Base-by-base conservation (phyloP, 331 rosid genomes). In the Prunus yedoensis region DNA sequence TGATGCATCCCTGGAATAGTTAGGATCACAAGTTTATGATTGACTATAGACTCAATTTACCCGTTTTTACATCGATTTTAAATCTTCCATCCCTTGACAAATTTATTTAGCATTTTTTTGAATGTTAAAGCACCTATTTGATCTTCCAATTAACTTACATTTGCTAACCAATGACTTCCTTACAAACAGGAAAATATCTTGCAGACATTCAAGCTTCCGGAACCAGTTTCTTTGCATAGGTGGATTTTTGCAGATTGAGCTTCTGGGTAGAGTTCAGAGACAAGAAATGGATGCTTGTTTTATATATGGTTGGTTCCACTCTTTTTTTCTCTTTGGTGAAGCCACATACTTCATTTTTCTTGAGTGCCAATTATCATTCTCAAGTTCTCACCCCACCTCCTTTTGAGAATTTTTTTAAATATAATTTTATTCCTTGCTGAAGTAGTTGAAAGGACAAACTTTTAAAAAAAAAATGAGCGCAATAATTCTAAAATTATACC, bases 171-270 rank as follows among this genome's bases (percentile, higher is more conserved):
- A 79, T 62, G 46, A 27, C 69, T 38, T 73, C 32, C 69, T 81
- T 25, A 13, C 73, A 77, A 79, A 74, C 93, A 94, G 99, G 87
- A 83, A 41, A 80, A 74, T 73, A 45, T 43, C 78, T 69, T 91
- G 77, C 97, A 91, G 84, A 89, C 73, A 69, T 94, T 91, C 82
- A 75, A 35, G 85, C 95, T 94, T 80, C 99, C 97, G 27, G 89
- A 94, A 86, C 96, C 97, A 70, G 90, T n/a, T 91, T 76, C 93
- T 94, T 54, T 94, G 96, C 84, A 71, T 94, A 77, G 99, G 99
- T 72, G 96, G 97, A 72, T 69, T 90, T 84, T 80, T 94, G 84
- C 99, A 89, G 87, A 84, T 94, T 77, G 96, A 94, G 85, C 91
- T 91, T 67, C 84, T 94, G 78, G 99, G 91, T 73, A 91, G 99